These are phyloP conservation scores for Cyberlindnera maclurae DNA, from an alignment of 805 yeast genomes.

Conservation along the genomic window DNA sequence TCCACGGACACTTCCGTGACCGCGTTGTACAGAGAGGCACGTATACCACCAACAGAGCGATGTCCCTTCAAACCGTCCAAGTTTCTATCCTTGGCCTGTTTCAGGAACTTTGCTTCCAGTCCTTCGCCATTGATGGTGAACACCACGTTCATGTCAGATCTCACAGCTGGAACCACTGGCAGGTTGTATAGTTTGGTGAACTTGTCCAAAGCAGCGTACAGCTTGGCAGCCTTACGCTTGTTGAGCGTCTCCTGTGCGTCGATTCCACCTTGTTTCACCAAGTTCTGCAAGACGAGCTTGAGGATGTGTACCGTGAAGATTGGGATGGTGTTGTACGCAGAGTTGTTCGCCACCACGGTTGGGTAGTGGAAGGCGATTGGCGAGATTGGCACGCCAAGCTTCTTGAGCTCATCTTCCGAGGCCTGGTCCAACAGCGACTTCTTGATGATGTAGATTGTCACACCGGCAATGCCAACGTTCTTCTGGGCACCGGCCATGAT, in stretches of 20 bases:
- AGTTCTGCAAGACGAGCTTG: constrained; percentile 62
- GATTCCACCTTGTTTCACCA: constrained; percentile 69
- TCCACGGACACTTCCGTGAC: constrained; percentile 34
- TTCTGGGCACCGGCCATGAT: constrained; percentile 98
- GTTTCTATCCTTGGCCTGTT: constrained; percentile 51
- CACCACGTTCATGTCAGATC: constrained; percentile 92
- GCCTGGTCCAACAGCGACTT: constrained; percentile 68
- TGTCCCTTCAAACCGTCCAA: constrained; percentile 89
- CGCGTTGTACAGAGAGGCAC: constrained; percentile 91
- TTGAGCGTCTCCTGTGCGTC: constrained; percentile 50
- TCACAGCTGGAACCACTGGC: constrained; percentile 54
- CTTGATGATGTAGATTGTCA: constrained; percentile 85
- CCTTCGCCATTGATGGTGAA: constrained; percentile 66
- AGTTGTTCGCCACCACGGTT: constrained; percentile 77
- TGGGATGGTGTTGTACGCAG: constrained; percentile 94
- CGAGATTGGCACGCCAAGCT: constrained; percentile 61
- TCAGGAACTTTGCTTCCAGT: constrained; percentile 61
- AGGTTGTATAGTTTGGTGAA: constrained; percentile 58
- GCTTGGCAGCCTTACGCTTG: constrained; percentile 48
- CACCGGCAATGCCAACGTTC: constrained; percentile 95
- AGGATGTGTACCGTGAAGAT: constrained; percentile 85
- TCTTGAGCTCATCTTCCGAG: constrained; percentile 50
- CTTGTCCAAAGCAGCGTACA: constrained; percentile 62
- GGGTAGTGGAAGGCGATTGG: constrained; percentile 91
- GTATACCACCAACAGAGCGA: constrained; percentile 94